phyloP scores from a whole-genome alignment of 2,329 filamentous ascomycete genomes.

The Coccinonectria pachysandricola region DNA sequence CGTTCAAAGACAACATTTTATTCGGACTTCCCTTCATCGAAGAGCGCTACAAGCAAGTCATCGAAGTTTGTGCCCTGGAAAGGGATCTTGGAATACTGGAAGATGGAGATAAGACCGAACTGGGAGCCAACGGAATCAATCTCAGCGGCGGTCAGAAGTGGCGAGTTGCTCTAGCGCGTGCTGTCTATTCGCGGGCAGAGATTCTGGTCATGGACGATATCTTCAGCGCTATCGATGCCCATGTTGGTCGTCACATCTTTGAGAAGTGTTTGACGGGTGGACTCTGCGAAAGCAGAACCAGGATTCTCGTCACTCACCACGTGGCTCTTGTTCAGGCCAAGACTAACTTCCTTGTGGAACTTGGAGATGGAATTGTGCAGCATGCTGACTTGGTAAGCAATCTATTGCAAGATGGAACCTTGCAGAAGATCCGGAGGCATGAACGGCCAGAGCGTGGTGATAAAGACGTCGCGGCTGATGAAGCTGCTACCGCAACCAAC shows the following conservation, averaged over 20 bases:
- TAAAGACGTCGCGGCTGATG: constrained; percentile 36
- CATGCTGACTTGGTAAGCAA: constrained; percentile 56
- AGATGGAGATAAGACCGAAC: constrained; percentile 70
- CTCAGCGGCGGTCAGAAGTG: constrained; percentile 76
- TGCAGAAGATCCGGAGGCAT: constrained; percentile 47
- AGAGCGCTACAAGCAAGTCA: constrained; percentile 58
- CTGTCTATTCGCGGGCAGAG: constrained; percentile 68
- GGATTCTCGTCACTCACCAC: constrained; percentile 74
- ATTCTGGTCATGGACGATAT: constrained; percentile 75
- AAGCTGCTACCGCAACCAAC: constrained; percentile 39
- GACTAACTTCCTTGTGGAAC: constrained; percentile 64
- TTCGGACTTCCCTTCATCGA: constrained; percentile 64
- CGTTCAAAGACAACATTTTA: constrained; percentile 66
- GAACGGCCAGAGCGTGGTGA: constrained; percentile 37
- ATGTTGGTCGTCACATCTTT: constrained; percentile 70
- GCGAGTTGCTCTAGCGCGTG: constrained; percentile 69
- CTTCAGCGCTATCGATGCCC: constrained; percentile 72
- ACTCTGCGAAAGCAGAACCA: constrained; percentile 57
- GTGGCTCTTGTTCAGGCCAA: constrained; percentile 59
- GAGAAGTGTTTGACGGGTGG: constrained; percentile 65
- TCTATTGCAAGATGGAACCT: constrained; percentile 44
- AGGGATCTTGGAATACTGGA: constrained; percentile 68
- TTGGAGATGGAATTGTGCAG: constrained; percentile 57
- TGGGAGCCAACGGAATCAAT: constrained; percentile 78
- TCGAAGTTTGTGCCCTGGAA: constrained; percentile 61